Conservation (phyloP, 78 protist species). For the Speleostelium caveatum region DNA sequence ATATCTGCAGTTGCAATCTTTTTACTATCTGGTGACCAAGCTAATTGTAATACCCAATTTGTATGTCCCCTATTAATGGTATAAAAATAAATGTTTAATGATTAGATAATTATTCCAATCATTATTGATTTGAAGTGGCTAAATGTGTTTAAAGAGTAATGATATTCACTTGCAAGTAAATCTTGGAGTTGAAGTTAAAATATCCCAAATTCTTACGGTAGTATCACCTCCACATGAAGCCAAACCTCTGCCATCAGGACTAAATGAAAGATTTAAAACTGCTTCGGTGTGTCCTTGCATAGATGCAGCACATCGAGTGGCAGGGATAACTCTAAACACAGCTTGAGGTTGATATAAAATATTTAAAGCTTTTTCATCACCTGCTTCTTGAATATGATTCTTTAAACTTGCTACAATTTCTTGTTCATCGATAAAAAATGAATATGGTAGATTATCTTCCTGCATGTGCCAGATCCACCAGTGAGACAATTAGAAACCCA, state of each 20-base stretch:
- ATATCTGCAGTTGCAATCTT: conserved; percentile 93
- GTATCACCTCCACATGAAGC: conserved; percentile 94
- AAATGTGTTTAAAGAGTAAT: not conserved
- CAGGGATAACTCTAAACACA: conserved; percentile 93
- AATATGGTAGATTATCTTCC: conserved; percentile 83
- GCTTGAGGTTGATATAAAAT: conserved; percentile 95
- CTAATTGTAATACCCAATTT: conserved; percentile 92
- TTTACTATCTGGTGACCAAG: conserved; percentile 95
- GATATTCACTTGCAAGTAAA: conserved; percentile 72
- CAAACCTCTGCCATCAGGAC: conserved; percentile 93
- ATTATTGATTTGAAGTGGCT: not conserved
- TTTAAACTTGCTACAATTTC: conserved; percentile 62
- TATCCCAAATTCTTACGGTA: conserved; percentile 97
- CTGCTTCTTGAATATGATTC: conserved; percentile 41
- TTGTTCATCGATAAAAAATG: conserved; percentile 81
- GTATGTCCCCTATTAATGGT: too few species aligned
- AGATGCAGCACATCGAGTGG: conserved; percentile 92
- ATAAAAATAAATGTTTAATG: not conserved
- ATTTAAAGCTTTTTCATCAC: conserved; percentile 34
- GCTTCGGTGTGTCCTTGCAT: conserved; percentile 95
- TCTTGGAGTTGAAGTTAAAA: conserved; percentile 89
- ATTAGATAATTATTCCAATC: not conserved
- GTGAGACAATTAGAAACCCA: not conserved
- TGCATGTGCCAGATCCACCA: not conserved
- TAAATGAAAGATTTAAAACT: conserved; percentile 87